Conservation (phyloP, 768 basidiomycete genomes). For the Tephrocybe sp. region DNA sequence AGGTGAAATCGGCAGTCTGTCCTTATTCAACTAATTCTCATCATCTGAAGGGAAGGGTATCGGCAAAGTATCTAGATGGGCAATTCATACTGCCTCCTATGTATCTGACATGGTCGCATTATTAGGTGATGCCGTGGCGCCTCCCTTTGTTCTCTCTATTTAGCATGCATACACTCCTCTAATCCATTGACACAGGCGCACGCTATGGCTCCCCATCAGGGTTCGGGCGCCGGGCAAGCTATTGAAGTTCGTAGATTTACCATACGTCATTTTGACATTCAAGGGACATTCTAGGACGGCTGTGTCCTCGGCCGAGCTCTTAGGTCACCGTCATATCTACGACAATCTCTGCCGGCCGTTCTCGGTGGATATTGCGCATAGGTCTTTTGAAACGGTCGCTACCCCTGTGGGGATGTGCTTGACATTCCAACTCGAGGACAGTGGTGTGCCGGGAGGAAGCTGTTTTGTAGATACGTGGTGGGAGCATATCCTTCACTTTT, state of each 20-base stretch:
- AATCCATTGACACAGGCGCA: slow-evolving; percentile 29
- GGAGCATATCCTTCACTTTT: too few relatives aligned
- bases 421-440: slow-evolving; percentile 22
- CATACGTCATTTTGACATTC: background rate
- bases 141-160: background rate
- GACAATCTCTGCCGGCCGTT: slow-evolving; percentile 37
- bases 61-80: slow-evolving; percentile 33
- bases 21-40: too few relatives aligned
- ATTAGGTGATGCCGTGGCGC: slow-evolving; percentile 45
- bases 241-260: slow-evolving; percentile 32
- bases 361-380: slow-evolving; percentile 23
- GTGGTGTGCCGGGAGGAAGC: slow-evolving; percentile 24
- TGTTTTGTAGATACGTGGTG: too few relatives aligned
- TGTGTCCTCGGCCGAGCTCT: slow-evolving; percentile 33
- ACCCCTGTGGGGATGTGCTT: slow-evolving; percentile 16
- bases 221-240: slow-evolving; percentile 49
- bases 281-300: slow-evolving; percentile 28
- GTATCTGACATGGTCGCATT: slow-evolving; percentile 39
- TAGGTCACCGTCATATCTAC: slow-evolving; percentile 25
- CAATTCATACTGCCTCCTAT: slow-evolving; percentile 36
- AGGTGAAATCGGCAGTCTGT: slow-evolving; percentile 22
- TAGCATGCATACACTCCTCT: background rate
- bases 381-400: slow-evolving; percentile 16
- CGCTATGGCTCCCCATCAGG: slow-evolving; percentile 45
- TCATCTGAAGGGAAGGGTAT: slow-evolving; percentile 6